Conservation (phyloP, 495 filamentous ascomycete species). For the Neurospora sp. region DNA sequence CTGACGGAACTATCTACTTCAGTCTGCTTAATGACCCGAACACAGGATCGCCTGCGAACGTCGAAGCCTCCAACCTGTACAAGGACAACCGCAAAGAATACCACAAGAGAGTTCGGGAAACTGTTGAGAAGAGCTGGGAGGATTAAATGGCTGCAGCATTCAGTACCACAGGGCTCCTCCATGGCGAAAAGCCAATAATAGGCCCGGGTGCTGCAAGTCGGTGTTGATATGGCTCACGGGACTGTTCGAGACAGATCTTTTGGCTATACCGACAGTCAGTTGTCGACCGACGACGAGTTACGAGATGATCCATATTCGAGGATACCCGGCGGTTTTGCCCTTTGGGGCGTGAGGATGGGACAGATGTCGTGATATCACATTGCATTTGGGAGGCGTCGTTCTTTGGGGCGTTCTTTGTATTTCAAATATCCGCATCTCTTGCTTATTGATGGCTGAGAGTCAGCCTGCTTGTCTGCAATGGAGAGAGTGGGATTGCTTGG, state of each 20-base stretch:
- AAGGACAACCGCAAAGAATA: conserved; percentile 97
- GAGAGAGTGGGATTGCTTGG: background rate
- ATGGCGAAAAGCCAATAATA: background rate
- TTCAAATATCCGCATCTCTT: background rate
- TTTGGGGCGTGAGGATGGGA: background rate
- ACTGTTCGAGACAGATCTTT: background rate
- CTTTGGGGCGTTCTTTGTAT: background rate
- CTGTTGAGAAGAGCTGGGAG: conserved; percentile 99
- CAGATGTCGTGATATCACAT: background rate
- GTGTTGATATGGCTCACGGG: background rate
- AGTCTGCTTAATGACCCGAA: conserved; percentile 98
- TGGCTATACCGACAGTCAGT: background rate
- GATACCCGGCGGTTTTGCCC: background rate
- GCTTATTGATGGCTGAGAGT: background rate
- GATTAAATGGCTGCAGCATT: conserved; percentile 39
- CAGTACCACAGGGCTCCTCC: background rate
- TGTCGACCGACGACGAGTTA: background rate
- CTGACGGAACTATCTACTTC: conserved; percentile 9
- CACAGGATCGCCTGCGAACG: conserved; percentile 93
- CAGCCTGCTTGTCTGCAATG: background rate
- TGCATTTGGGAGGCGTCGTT: background rate
- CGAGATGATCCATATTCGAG: background rate
- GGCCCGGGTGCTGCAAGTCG: background rate
- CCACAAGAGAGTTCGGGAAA: conserved; percentile 86
- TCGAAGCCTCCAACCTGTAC: conserved; percentile 96